A percentile compares a stretch with the other conserved stretches of the same genome.
These are phyloP conservation scores for Dalbergia cochinchinensis DNA, from an alignment of 306 rosid species.

Conservation along the genomic window DNA sequence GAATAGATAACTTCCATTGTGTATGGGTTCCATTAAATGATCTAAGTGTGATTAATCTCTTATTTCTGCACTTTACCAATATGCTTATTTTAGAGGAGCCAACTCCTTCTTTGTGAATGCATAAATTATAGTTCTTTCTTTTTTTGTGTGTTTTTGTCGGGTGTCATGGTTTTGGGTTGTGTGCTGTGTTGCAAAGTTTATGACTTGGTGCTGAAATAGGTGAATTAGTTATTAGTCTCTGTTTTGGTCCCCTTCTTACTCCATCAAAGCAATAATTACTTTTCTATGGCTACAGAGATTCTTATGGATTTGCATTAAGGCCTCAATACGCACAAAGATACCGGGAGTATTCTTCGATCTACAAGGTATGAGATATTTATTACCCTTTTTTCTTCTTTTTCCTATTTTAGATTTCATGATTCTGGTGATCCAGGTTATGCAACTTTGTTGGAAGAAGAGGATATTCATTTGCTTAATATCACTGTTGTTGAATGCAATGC, in stretches of 20 bases:
- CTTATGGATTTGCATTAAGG: constrained; percentile 95
- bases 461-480: constrained; percentile 1
- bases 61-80: no score
- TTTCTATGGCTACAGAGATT: constrained; percentile 64
- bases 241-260: not conserved
- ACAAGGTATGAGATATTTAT: constrained; percentile 62
- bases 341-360: constrained; percentile 69
- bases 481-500: constrained; percentile 7
- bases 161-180: not conserved
- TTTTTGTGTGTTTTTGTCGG: not conserved
- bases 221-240: constrained; percentile 1
- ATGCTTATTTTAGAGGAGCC: no score
- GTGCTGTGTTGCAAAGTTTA: not conserved
- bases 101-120: no score
- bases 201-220: constrained; percentile 26
- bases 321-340: constrained; percentile 88
- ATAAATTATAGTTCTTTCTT: no score
- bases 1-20: no score
- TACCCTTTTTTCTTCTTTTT: not conserved
- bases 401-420: no score
- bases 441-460: not conserved
- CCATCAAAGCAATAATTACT: not conserved
- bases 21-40: no score
- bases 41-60: no score
- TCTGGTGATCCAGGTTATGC: not conserved